Base-by-base conservation (phyloP, 139 green algal genomes). In the Dunaliella sp. region DNA sequence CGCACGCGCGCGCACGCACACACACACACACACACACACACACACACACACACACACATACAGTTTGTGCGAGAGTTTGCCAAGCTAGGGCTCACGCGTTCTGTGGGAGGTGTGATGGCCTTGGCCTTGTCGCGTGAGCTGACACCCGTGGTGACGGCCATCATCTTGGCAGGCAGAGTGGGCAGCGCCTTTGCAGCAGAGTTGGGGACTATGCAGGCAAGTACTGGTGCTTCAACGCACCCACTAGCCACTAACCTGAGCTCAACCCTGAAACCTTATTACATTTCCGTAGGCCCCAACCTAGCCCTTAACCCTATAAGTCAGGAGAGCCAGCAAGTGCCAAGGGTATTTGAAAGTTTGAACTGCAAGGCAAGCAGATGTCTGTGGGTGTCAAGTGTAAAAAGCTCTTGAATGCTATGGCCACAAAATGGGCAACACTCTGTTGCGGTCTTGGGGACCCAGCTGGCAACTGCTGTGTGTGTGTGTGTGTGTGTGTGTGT, bases 111-210 rank as follows among this genome's bases (percentile, higher is more conserved):
- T 36, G 97, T 99, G 31, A 91, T 99, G 86, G 96, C 93, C 1
- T 94, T 99, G 83, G 98, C 97, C 12, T 93, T 99, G 31, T 91
- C 93, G 1, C 91, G 97, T 1, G 98, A 99, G 92, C 94, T 99
- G 31, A 98, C 96, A 0, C 98, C 98, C 0, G 98, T 99, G 1
- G 95, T 99, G 16, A 99, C 97, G 21, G 95, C 94, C 78, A 98
- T 99, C 91, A 99, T 99, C 90, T 76, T 99, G 59, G 97, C 97
- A 16, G 98, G 98, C 1, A 88, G 98, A 1, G 97, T 99, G 25
- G 98, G 98, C 57, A 96, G 90, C 72, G 96, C 98, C 0, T 99
- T 99, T 92, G 98, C 97, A 32, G 97, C 98, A 25, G 98, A 99
- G 93, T 92, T 99, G 78, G 98, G 98, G 26, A 99, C 98, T 26